Percentiles rank a stretch among this genome's conserved stretches.
These are phyloP conservation scores for Arxiozyma telluris DNA, from an alignment of 1,139 yeast species.

Conservation along the genomic window DNA sequence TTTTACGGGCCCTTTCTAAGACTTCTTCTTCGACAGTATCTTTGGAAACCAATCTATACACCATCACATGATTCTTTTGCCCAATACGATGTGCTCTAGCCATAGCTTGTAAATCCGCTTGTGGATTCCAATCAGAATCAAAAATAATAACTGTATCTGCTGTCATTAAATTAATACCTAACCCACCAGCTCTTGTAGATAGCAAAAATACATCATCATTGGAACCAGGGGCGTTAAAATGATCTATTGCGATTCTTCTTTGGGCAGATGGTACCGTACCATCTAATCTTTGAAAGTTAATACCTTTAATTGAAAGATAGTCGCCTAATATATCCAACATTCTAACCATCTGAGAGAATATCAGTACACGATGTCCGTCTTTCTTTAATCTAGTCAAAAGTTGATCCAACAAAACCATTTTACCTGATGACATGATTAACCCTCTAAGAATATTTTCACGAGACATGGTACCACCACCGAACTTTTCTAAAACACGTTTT, in stretches of 20 bases:
- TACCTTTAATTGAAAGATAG: constrained; percentile 81
- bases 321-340: constrained; percentile 94
- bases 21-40: constrained; percentile 98
- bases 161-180: constrained; percentile 96
- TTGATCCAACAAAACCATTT: constrained; percentile 92
- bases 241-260: constrained; percentile 90
- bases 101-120: constrained; percentile 98
- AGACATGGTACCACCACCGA: constrained; percentile 47
- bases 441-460: constrained; percentile 83
- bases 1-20: constrained; percentile 89
- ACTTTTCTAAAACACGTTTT: constrained; percentile 60
- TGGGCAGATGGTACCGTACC: constrained; percentile 96
- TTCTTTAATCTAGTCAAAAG: constrained; percentile 70
- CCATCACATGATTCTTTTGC: constrained; percentile 95
- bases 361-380: constrained; percentile 93
- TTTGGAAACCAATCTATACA: constrained; percentile 89
- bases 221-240: constrained; percentile 89
- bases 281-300: constrained; percentile 83
- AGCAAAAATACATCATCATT: constrained; percentile 85
- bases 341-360: constrained; percentile 95
- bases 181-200: constrained; percentile 97
- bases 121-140: constrained; percentile 99
- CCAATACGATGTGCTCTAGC: constrained; percentile 99
- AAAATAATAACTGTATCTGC: constrained; percentile 97
- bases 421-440: constrained; percentile 94